These are phyloP conservation scores for Phlebopus sp. DNA, from an alignment of 1,284 basidiomycete genomes.

Conservation along the genomic window DNA sequence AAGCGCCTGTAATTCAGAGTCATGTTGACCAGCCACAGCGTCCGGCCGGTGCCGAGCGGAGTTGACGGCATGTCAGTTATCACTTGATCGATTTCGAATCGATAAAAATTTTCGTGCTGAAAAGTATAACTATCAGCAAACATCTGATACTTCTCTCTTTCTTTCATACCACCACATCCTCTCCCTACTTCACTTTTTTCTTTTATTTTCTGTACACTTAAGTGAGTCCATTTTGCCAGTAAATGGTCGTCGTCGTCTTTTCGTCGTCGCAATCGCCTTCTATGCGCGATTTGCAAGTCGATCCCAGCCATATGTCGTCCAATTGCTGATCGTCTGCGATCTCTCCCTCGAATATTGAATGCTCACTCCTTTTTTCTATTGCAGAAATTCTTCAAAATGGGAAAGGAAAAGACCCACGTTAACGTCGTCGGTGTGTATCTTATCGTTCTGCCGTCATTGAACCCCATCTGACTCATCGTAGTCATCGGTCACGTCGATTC, in stretches of 20 bases:
- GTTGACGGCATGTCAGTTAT: conserved; percentile 37
- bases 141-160: conserved; percentile 40
- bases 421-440: conserved; percentile 83
- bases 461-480: conserved; percentile 41
- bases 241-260: conserved; percentile 1
- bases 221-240: conserved; percentile 38
- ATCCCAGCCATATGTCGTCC: conserved; percentile 12
- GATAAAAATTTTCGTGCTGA: conserved; percentile 52
- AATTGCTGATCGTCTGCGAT: conserved; percentile 31
- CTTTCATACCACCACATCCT: conserved; percentile 52
- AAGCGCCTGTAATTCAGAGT: no score
- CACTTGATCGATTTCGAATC: conserved; percentile 50
- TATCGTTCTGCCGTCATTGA: conserved; percentile 19
- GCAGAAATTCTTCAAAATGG: conserved; percentile 69
- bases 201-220: conserved; percentile 39
- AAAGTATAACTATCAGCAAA: conserved; percentile 58
- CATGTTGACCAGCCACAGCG: neutral
- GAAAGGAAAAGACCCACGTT: conserved; percentile 87
- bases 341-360: conserved; percentile 10
- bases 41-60: conserved; percentile 25
- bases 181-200: conserved; percentile 36
- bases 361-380: conserved; percentile 24
- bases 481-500: conserved; percentile 98
- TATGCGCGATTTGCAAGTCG: neutral
- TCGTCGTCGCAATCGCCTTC: conserved; percentile 6